A percentile compares a stretch with the other conserved stretches of the same genome.
These are phyloP conservation scores for Orychophragmus violaceus DNA, from an alignment of 345 rosid species.

Conservation along the genomic window DNA sequence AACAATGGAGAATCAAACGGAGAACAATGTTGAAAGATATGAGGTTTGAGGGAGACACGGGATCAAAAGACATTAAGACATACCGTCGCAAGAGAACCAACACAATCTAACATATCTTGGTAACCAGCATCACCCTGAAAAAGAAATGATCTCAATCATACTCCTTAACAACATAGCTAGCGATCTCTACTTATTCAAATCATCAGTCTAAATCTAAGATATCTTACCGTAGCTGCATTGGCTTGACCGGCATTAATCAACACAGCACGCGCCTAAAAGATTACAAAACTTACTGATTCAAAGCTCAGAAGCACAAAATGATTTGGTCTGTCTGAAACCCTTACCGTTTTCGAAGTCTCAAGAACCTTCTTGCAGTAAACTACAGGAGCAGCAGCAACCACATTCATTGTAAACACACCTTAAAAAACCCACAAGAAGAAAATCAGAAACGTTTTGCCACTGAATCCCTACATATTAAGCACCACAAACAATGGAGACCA, in stretches of 20 bases:
- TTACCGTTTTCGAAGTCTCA: slow-evolving; percentile 54
- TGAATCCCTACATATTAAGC: not conserved
- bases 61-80: not conserved
- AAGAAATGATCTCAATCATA: not conserved
- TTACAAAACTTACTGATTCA: not conserved
- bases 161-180: not conserved
- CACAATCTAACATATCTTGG: slow-evolving; percentile 79
- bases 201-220: slow-evolving; percentile 1
- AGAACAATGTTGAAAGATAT: not conserved
- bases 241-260: slow-evolving; percentile 98
- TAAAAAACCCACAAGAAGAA: not conserved
- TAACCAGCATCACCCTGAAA: slow-evolving; percentile 92
- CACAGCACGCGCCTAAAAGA: slow-evolving; percentile 80
- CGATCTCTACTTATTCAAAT: not conserved
- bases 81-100: slow-evolving; percentile 59
- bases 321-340: not conserved
- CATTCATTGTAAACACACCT: slow-evolving; percentile 79
- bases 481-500: not conserved
- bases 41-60: not conserved
- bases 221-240: slow-evolving; percentile 94
- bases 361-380: slow-evolving; percentile 64
- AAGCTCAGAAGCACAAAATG: not conserved
- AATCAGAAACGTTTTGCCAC: not conserved
- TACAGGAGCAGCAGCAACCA: slow-evolving; percentile 96
- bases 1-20: not conserved